A percentile compares a stretch with the other conserved stretches of the same genome.
phyloP scores from a whole-genome alignment of 2,329 filamentous ascomycete species.

The Salinomyces thailandicus region DNA sequence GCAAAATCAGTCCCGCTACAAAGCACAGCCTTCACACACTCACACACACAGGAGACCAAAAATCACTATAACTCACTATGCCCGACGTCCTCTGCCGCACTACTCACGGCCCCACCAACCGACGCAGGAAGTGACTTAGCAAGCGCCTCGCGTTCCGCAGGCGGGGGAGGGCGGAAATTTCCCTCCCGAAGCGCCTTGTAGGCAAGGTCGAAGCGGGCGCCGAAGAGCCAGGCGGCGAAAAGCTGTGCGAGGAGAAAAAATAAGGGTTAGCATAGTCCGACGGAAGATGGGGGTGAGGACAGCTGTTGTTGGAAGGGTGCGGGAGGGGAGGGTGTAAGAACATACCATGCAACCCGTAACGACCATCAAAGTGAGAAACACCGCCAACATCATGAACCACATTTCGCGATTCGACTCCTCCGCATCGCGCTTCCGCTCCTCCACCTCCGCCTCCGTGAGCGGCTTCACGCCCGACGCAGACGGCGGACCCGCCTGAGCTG shows the following conservation, averaged over 20 bases:
- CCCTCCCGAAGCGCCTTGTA: slow-evolving; percentile 44
- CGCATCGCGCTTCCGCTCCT: slow-evolving; percentile 42
- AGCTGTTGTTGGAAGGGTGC: background rate
- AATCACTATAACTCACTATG: slow-evolving; percentile 8
- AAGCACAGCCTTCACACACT: too few species aligned
- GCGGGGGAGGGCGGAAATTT: slow-evolving; percentile 33
- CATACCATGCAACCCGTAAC: slow-evolving; percentile 73
- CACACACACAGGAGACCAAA: too few species aligned
- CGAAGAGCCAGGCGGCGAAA: slow-evolving; percentile 64
- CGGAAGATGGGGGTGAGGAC: background rate
- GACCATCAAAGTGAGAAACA: slow-evolving; percentile 57
- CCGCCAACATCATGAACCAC: slow-evolving; percentile 54
- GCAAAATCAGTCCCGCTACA: too few species aligned
- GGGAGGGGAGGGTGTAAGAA: slow-evolving; percentile 9
- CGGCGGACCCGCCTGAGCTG: slow-evolving; percentile 44
- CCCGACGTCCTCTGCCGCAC: background rate
- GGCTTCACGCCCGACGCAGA: slow-evolving; percentile 31
- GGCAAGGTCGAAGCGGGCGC: slow-evolving; percentile 70
- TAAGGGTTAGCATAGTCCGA: slow-evolving; percentile 2
- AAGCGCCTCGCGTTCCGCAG: slow-evolving; percentile 10
- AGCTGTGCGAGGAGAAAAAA: slow-evolving; percentile 44
- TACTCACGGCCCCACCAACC: background rate
- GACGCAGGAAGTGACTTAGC: too few species aligned
- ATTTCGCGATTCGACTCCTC: slow-evolving; percentile 45
- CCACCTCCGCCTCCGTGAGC: slow-evolving; percentile 45